Evolutionary conservation across 2,329 filamentous ascomycete genomes (phyloP), one percentile per base, ranked within the genome.

Genomic region (Diaporthe capsici): DNA sequence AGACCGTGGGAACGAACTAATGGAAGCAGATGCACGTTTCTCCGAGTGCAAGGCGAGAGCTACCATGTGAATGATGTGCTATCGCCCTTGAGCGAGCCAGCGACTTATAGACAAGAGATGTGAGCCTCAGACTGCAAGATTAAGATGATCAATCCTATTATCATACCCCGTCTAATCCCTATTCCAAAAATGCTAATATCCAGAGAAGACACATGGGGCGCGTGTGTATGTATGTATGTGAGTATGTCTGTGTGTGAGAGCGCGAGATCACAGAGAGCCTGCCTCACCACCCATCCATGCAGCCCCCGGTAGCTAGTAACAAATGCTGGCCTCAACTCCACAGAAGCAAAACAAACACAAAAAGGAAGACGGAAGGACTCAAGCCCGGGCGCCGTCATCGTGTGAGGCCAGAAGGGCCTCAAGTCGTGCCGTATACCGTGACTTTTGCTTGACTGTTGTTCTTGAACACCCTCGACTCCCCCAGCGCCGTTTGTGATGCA

Each of bases 311-410:
- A 70, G 53, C 13, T 39, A 55, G 34, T 55, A 49, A 42, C 22
- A 42, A 20, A 70, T 70, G 65, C 65, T 70, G 65, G 49, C 47
- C 65, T 70, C 65, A 70, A 70, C 65, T 70, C 65, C 65, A n/a
- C 17, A 20, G 47, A 67, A 34, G 1, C 12, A 53, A 65, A 65
- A 47, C 4, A n/a, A 61, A 42, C 17, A 42, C 17, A 39, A 60
- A 15, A 60, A 10, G n/a, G 22, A 55, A 42, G 42, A 34, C 60
- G 34, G 15, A 51, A 31, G 22, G 20, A 51, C 20, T 55, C 15
- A 28, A 70, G 49, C 34, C 65, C 17, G 31, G 61, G 49, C 15
- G n/a, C 49, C 15, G 15, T 70, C n/a, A 39, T 17, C 22, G 6
- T 53, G 47, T 42, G 49, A 70, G 65, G 65, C 65, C 15, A n/a